These are phyloP conservation scores for Camillea tinctor DNA, from an alignment of 2,329 filamentous ascomycete species.

Conservation along the genomic window DNA sequence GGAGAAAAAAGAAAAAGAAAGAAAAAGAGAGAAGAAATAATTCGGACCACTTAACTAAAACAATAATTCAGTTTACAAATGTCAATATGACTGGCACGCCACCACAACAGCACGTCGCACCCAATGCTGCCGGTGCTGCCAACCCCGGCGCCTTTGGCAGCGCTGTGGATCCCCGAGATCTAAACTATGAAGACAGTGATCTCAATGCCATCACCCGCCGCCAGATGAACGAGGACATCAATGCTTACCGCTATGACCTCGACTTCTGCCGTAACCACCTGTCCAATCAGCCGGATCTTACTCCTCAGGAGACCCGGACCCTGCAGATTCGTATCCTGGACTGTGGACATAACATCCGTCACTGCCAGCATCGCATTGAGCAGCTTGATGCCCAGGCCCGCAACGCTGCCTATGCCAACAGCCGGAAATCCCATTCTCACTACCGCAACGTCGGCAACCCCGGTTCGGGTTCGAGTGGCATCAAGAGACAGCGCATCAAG, in stretches of 20 bases:
- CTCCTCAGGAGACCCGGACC: constrained; percentile 40
- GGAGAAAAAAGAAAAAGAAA: too few species aligned
- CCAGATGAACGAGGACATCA: constrained; percentile 43
- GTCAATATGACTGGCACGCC: neutral
- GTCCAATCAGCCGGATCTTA: constrained; percentile 31
- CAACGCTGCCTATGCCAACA: constrained; percentile 1
- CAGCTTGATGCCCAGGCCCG: constrained; percentile 34
- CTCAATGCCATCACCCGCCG: constrained; percentile 32
- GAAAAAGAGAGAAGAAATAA: neutral
- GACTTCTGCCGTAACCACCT: constrained; percentile 41
- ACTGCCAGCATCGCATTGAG: constrained; percentile 42
- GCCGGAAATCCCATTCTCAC: constrained; percentile 9
- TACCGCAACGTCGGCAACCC: constrained; percentile 12
- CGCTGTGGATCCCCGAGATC: constrained; percentile 11
- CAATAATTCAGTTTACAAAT: neutral
- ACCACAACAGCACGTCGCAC: neutral
- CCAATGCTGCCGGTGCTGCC: constrained; percentile 2
- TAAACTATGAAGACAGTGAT: constrained; percentile 30
- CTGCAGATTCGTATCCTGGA: constrained; percentile 44
- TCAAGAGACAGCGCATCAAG: constrained; percentile 19
- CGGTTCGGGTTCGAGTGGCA: constrained; percentile 1
- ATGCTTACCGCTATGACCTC: constrained; percentile 42
- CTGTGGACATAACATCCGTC: constrained; percentile 43
- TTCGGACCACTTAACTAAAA: neutral
- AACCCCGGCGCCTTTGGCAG: constrained; percentile 6